Percentiles rank a stretch among this genome's conserved stretches.
Evolutionary conservation across 345 rosid genomes (phyloP).

Genomic region (rapeseed (Brassica napus)): DNA sequence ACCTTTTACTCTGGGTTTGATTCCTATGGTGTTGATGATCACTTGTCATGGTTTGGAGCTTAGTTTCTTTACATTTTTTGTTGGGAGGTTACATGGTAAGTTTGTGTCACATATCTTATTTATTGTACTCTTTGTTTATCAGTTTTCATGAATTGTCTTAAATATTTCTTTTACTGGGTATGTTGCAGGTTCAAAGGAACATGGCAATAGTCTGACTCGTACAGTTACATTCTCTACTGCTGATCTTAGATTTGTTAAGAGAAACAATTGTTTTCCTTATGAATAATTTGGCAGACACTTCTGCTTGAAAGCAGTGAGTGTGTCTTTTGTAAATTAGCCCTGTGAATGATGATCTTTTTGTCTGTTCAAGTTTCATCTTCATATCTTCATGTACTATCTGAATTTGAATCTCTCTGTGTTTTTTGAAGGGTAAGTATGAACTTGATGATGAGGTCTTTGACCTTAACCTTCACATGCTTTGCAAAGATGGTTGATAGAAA

Average conservation of each 20-base stretch:
- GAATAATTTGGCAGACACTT: constrained; percentile 27
- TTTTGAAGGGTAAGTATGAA: background rate
- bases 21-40: constrained; percentile 35
- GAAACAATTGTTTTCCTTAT: constrained; percentile 7
- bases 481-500: background rate
- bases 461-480: background rate
- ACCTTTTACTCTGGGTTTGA: constrained; percentile 42
- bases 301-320: constrained; percentile 25
- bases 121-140: background rate
- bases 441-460: background rate
- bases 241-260: constrained; percentile 31
- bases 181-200: background rate
- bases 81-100: constrained; percentile 36
- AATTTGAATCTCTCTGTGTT: background rate
- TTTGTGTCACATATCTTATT: constrained; percentile 3
- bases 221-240: constrained; percentile 23
- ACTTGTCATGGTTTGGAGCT: constrained; percentile 33
- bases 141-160: background rate
- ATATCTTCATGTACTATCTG: background rate
- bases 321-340: constrained; percentile 32
- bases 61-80: constrained; percentile 22
- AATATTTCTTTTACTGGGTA: background rate
- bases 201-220: background rate
- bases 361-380: background rate
- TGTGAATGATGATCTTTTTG: constrained; percentile 20